Conservation (phyloP, 176 grass and related monocot genomes). For the bread wheat (Triticum aestivum) region IWGSC_CS_RefSeq_v2.1 NC_057801.1:797969256-797969755, state of each 20-base stretch:
- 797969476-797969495: conserved; percentile 16
- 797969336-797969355: conserved; percentile 82
- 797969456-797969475: background rate
- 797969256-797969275: conserved; percentile 74
- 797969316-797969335: conserved; percentile 69
- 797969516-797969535: background rate
- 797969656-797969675: conserved; percentile 96
- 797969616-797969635: conserved; percentile 92
- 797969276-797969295: conserved; percentile 64
- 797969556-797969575: conserved; percentile 51
- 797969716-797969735: conserved; percentile 4
- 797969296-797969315: conserved; percentile 78
- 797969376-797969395: conserved; percentile 87
- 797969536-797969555: background rate
- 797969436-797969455: conserved; percentile 80
- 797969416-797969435: conserved; percentile 84
- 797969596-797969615: conserved; percentile 94
- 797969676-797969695: conserved; percentile 85
- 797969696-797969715: conserved; percentile 67
- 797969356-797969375: conserved; percentile 96
- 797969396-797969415: conserved; percentile 82
- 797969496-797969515: background rate
- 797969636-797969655: conserved; percentile 98
- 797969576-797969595: conserved; percentile 93
- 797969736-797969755: background rate